Evolutionary conservation across 2,329 filamentous ascomycete species (phyloP), one percentile per base, ranked within the genome.

Genomic region (Onygenales sp.): DNA sequence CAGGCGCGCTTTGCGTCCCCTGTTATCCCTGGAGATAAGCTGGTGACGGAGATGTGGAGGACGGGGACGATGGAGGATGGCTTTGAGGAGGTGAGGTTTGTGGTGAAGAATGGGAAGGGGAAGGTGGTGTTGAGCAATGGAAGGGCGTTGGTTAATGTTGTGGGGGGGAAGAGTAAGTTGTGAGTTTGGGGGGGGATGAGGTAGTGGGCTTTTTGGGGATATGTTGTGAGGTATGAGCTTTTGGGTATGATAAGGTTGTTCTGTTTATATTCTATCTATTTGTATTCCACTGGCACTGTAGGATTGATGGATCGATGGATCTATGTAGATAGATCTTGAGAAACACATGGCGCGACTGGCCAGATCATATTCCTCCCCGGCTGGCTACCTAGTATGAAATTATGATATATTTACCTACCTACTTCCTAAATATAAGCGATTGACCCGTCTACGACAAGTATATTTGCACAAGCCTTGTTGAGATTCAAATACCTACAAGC

Each of bases 121-220:
- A 94, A 93, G 78, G 83, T 90, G 14, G 89, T 88, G 57, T 74
- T 96, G 70, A 93, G 84, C 72, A 95, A 96, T 69, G 91, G 91
- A 4, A 78, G 89, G 54, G 89, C 88, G 31, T 69, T 92, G 66
- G 81, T 96, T 64, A 89, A 81, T 78, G 74, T 81, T 55, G 78
- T 78, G 50, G 78, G 72, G 7, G 67, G 70, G 46, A 82, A 80
- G 75, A 81, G 78, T 69, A 87, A 85, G 75, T 71, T 87, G 68
- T 87, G 73, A 74, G 11, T 13, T 1, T 32, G 17, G 27, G 31
- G 2, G n/a, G 9, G 17, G 27, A 4, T 46, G 3, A 35, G 17
- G 36, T 3, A 39, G 13, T 7, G 7, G 9, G 27, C 7, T 46
- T 33, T 46, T 11, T n/a, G 3, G 14, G 10, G 36, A 14, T 27